Base-by-base conservation (phyloP, 805 yeast species). In the Metschnikowia kunwiensis region DNA sequence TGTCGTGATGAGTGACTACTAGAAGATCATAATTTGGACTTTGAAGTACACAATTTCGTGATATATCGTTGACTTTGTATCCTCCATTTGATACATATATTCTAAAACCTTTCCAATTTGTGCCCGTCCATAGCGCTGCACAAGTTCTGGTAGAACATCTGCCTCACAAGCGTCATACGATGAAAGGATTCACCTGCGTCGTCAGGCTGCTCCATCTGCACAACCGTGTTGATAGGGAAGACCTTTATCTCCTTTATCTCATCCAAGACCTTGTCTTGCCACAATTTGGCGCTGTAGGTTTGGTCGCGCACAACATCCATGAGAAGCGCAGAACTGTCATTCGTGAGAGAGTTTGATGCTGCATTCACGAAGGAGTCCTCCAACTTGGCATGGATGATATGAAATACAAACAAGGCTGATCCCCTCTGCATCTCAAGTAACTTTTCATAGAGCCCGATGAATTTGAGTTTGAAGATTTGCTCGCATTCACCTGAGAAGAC, bases 91-190 rank as follows among this genome's bases (percentile, higher is more conserved):
- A n/a, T n/a, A n/a, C n/a, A n/a, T n/a, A n/a, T n/a, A n/a, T 10
- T 8, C 22, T 19, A 45, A 21, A 39, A 45, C 26, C 58, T 59
- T 39, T 65, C 72, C 27, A 67, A 50, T 27, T 42, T 46, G 34
- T 49, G 51, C 5, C 66, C 68, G 28, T 65, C 70, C 17, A 65
- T 59, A 31, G 57, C 55, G 29, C 55, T 50, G 36, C 67, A 61
- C 12, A 68, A 60, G 27, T 61, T 52, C 39, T 67, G 57, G 45
- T 65, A 67, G 26, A 57, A 46, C 67, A 67, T 63, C 21, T 32
- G 41, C 19, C 41, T 24, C 13, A 38, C 41, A 20, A 38, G 30
- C 10, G 34, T 32, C 37, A 38, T 38, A 10, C 37, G 34, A 13
- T 20, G 27, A 10, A 32, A 12, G 5, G 27, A 29, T 30, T 37